Base-by-base conservation (phyloP, 1,284 basidiomycete genomes). In the Neotropicomus parvogracilis region DNA sequence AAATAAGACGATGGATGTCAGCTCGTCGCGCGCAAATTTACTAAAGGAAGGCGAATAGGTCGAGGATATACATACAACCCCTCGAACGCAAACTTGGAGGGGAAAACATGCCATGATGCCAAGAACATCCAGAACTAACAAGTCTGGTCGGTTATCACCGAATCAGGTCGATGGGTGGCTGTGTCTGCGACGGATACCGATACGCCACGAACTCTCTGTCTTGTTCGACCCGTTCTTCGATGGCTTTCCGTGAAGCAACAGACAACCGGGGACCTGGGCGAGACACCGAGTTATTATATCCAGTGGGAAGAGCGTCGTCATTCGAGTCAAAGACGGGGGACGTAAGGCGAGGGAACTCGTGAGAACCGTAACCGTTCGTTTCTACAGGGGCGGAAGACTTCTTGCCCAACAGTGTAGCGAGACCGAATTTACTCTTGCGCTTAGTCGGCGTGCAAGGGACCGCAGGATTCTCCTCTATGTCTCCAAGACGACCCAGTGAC, bases 171-270 rank as follows among this genome's bases (percentile, higher is more conserved):
- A 56, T 7, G 78, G 68, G 46, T 69, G 74, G 58, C 51, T 85
- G 80, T 54, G 85, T 82, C 52, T 75, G 79, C 12, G 85, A 88
- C 9, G 88, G 88, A 66, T 91, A 91, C 32, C 88, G 79, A 64
- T 90, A 90, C 3, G 88, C 86, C 51, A 90, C 81, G 60, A 91
- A 90, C 24, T 90, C 83, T 3, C 79, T 68, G 61, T 88, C 86
- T 66, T 87, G 88, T 24, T 84, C 75, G 24, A 91, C 86, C n/a
- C 87, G 73, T 54, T 83, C 80, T 56, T 87, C 85, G 47, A 88
- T 71, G 41, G 80, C 81, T 70, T 81, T 86, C 46, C 81, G 75
- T 17, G 83, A 80, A n/a, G 74, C 72, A 17, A 81, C 69, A 31
- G 81, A 84, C 73, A 82, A 71, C 44, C 83, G 72, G 49, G 74